A percentile compares a stretch with the other conserved stretches of the same genome.
These are phyloP conservation scores for Diutina rugosa DNA, from an alignment of 1,139 yeast genomes.

Conservation along the genomic window DNA sequence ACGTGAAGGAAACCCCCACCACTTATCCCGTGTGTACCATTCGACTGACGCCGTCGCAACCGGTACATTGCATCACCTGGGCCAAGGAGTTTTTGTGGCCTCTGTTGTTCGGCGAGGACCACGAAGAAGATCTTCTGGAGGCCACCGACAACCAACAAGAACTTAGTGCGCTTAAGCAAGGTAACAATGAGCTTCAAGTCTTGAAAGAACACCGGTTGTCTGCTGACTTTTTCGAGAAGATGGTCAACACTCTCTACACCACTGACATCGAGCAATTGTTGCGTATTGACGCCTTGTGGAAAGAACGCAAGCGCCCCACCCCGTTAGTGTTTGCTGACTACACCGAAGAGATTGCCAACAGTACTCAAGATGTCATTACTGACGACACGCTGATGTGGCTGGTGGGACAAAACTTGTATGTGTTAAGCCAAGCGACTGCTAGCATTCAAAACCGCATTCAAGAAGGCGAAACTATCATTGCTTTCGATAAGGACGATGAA, in stretches of 20 bases:
- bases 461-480: slow-evolving; percentile 29
- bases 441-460: slow-evolving; percentile 37
- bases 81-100: slow-evolving; percentile 82
- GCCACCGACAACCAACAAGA: slow-evolving; percentile 54
- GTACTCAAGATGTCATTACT: slow-evolving; percentile 11
- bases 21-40: slow-evolving; percentile 94
- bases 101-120: slow-evolving; percentile 60
- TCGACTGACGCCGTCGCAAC: slow-evolving; percentile 91
- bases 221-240: slow-evolving; percentile 19
- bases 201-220: slow-evolving; percentile 35
- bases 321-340: slow-evolving; percentile 32
- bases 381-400: slow-evolving; percentile 58
- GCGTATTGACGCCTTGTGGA: slow-evolving; percentile 69
- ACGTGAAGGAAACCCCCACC: slow-evolving; percentile 76
- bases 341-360: neutral
- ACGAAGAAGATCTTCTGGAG: slow-evolving; percentile 28
- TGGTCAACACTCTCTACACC: slow-evolving; percentile 45
- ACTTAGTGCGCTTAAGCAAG: slow-evolving; percentile 53
- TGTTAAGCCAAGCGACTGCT: slow-evolving; percentile 38
- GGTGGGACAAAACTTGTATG: slow-evolving; percentile 47
- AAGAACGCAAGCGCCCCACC: slow-evolving; percentile 49
- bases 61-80: slow-evolving; percentile 96
- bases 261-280: slow-evolving; percentile 67
- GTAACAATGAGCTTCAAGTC: slow-evolving; percentile 63
- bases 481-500: slow-evolving; percentile 90